These are phyloP conservation scores for Falciphora oryzae DNA, from an alignment of 2,329 filamentous ascomycete genomes.

Conservation along the genomic window DNA sequence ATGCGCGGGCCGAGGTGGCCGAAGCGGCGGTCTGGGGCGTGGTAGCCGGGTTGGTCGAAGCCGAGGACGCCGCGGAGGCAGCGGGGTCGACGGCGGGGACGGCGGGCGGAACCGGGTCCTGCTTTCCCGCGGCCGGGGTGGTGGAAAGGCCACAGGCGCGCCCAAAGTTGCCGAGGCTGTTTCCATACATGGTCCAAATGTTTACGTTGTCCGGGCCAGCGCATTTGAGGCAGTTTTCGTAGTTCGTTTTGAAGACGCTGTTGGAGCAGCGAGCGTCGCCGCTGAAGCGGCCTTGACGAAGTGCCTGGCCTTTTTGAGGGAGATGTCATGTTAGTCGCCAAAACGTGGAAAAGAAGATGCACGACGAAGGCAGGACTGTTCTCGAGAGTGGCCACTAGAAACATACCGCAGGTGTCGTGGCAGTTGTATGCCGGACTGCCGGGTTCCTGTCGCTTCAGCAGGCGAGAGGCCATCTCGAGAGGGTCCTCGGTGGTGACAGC, in stretches of 20 bases:
- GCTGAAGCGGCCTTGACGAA: constrained; percentile 23
- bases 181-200: constrained; percentile 37
- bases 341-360: not conserved
- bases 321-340: not conserved
- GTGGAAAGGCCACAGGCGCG: constrained; percentile 22
- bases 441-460: constrained; percentile 28
- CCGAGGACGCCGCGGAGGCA: constrained; percentile 2
- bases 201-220: constrained; percentile 31
- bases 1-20: not conserved
- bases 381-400: not conserved
- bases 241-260: constrained; percentile 31
- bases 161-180: constrained; percentile 24
- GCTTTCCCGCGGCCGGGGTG: constrained; percentile 16
- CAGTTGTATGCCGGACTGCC: constrained; percentile 36
- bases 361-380: not conserved
- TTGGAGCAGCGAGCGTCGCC: constrained; percentile 28
- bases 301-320: constrained; percentile 24
- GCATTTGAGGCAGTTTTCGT: constrained; percentile 35
- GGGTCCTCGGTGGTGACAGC: constrained; percentile 2
- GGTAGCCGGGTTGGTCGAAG: not conserved
- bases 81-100: constrained; percentile 22
- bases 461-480: constrained; percentile 3
- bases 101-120: constrained; percentile 17
- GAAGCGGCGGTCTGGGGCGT: constrained; percentile 23
- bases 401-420: constrained; percentile 38